phyloP scores from a whole-genome alignment of 768 basidiomycete genomes.

The Boletus fagicola region DNA sequence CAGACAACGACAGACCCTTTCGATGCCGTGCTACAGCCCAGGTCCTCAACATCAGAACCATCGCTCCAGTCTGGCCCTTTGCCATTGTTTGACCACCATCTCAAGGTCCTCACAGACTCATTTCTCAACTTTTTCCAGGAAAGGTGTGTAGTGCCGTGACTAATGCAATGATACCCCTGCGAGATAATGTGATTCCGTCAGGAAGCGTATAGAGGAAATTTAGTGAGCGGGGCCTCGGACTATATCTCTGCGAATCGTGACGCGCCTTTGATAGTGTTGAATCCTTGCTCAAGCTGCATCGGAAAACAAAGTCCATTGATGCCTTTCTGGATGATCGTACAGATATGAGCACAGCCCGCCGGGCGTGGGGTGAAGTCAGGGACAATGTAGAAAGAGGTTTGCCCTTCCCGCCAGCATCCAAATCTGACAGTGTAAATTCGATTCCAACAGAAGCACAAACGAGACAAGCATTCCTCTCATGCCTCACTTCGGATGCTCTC shows the following conservation, averaged over 20 bases:
- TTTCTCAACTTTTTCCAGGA: slow-evolving; percentile 86
- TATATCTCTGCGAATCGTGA: background rate
- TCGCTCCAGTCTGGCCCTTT: slow-evolving; percentile 49
- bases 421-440: slow-evolving; percentile 1
- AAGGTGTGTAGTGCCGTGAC: slow-evolving; percentile 47
- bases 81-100: slow-evolving; percentile 69
- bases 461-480: slow-evolving; percentile 72
- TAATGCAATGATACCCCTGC: slow-evolving; percentile 14
- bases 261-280: slow-evolving; percentile 54
- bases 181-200: slow-evolving; percentile 33
- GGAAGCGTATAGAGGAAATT: slow-evolving; percentile 79
- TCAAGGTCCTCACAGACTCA: slow-evolving; percentile 63
- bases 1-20: no score
- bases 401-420: slow-evolving; percentile 13
- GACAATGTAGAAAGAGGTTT: slow-evolving; percentile 83
- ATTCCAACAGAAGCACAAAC: slow-evolving; percentile 68
- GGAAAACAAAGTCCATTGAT: slow-evolving; percentile 70
- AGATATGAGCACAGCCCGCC: slow-evolving; percentile 60
- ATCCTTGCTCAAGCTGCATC: slow-evolving; percentile 68
- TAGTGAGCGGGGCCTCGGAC: slow-evolving; percentile 52
- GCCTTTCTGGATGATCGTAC: slow-evolving; percentile 67
- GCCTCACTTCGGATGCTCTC: slow-evolving; percentile 72
- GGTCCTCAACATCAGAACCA: slow-evolving; percentile 31
- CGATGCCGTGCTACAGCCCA: slow-evolving; percentile 19
- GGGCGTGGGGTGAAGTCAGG: slow-evolving; percentile 79